These are phyloP conservation scores for Aspergillus terreus DNA, from an alignment of 2,329 filamentous ascomycete genomes.

Conservation along the genomic window DNA sequence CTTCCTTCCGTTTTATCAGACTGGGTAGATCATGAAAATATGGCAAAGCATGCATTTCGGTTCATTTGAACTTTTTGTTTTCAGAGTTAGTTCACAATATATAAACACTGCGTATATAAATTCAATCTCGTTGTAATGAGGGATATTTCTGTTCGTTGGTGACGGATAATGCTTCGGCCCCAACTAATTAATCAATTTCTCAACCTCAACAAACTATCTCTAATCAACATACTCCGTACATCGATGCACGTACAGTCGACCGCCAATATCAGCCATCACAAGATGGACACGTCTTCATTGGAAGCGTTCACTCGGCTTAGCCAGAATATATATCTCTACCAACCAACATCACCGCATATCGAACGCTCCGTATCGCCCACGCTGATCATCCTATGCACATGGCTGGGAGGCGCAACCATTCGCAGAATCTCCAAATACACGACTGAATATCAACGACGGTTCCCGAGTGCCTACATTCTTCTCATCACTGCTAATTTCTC, in stretches of 20 bases:
- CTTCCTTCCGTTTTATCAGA: no score
- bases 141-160: not conserved
- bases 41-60: no score
- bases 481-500: constrained; percentile 8
- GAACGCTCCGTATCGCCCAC: not conserved
- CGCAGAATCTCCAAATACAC: constrained; percentile 12
- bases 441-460: constrained; percentile 5
- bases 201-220: not conserved
- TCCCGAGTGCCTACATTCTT: constrained; percentile 7
- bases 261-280: no score
- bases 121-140: no score
- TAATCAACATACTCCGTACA: no score
- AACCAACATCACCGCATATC: not conserved
- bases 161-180: not conserved
- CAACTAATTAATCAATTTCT: not conserved
- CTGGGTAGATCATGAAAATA: no score
- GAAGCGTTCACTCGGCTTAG: not conserved
- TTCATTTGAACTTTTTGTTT: no score
- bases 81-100: no score
- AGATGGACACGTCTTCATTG: not conserved
- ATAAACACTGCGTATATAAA: no score
- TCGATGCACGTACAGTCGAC: no score
- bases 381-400: constrained; percentile 10
- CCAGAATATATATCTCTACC: not conserved
- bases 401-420: constrained; percentile 12